phyloP scores from a whole-genome alignment of 2,329 filamentous ascomycete species.

The Penicillium sp. region DNA sequence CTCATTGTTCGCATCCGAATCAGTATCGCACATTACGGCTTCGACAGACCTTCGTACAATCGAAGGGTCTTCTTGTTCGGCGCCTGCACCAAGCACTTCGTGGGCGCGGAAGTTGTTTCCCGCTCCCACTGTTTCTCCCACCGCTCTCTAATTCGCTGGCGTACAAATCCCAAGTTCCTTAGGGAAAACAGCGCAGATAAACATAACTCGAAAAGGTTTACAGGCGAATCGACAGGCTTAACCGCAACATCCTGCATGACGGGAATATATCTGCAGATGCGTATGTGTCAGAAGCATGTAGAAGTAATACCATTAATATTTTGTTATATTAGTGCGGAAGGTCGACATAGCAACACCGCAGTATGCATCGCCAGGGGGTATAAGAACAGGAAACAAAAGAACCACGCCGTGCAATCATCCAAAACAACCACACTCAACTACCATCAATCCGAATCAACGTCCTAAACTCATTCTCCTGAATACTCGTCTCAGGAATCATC shows the following conservation, averaged over 20 bases:
- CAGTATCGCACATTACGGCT: too few relatives aligned
- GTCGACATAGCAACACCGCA: background rate
- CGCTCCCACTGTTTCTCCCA: too few relatives aligned
- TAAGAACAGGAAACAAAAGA: background rate
- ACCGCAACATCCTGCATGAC: background rate
- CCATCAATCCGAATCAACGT: slow-evolving; percentile 12
- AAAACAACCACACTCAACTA: background rate
- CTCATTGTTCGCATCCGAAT: too few relatives aligned
- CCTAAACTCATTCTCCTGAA: slow-evolving; percentile 5
- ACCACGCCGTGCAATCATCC: background rate
- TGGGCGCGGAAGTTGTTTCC: too few relatives aligned
- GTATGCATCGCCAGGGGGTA: background rate
- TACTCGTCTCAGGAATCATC: background rate
- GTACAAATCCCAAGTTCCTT: too few relatives aligned
- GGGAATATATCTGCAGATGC: background rate
- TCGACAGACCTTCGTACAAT: too few relatives aligned
- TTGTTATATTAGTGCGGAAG: background rate
- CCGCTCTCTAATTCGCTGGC: too few relatives aligned
- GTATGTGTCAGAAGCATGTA: too few relatives aligned
- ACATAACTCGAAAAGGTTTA: background rate
- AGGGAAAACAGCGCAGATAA: background rate
- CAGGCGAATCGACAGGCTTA: background rate
- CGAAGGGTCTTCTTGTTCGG: too few relatives aligned
- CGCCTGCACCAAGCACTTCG: too few relatives aligned
- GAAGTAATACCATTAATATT: background rate